These are phyloP conservation scores for Phytophthora rubi DNA, from an alignment of 352 stramenopile species.

Conservation along the genomic window DNA sequence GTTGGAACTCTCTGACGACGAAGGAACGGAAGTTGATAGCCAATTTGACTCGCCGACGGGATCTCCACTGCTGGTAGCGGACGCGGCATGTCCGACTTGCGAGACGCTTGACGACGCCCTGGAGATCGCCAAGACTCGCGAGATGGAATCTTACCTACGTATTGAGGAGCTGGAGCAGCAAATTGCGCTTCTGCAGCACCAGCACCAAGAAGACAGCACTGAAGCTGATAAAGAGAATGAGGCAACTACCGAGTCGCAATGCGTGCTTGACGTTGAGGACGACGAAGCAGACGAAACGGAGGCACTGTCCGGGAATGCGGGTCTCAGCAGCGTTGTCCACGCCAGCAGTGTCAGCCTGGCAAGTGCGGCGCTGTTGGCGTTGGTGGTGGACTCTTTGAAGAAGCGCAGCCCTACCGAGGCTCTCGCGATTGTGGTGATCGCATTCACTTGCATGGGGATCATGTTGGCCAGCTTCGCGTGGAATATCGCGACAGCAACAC, in stretches of 20 bases:
- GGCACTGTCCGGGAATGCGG: slow-evolving; percentile 17
- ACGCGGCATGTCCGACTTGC: slow-evolving; percentile 34
- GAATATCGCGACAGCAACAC: slow-evolving; percentile 36
- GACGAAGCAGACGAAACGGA: slow-evolving; percentile 35
- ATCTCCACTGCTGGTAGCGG: slow-evolving; percentile 25
- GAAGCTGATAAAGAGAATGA: slow-evolving; percentile 7
- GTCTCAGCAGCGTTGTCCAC: slow-evolving; percentile 10
- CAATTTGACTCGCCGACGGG: slow-evolving; percentile 28
- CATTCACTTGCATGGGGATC: slow-evolving; percentile 27
- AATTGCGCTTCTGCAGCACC: slow-evolving; percentile 23
- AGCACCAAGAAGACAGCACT: slow-evolving; percentile 14
- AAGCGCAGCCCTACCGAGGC: slow-evolving; percentile 35
- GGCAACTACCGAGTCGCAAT: slow-evolving; percentile 9
- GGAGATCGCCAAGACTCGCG: slow-evolving; percentile 34
- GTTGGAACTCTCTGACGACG: slow-evolving; percentile 38
- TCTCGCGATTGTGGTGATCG: slow-evolving; percentile 32
- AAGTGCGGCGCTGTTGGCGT: slow-evolving; percentile 33
- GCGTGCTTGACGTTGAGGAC: slow-evolving; percentile 29
- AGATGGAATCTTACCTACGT: slow-evolving; percentile 37
- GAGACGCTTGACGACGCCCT: slow-evolving; percentile 43
- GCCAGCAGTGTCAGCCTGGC: slow-evolving; percentile 29
- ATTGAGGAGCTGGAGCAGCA: slow-evolving; percentile 47
- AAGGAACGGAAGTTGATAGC: slow-evolving; percentile 30
- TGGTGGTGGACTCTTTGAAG: slow-evolving; percentile 37
- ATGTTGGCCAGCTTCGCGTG: slow-evolving; percentile 39